These are phyloP conservation scores for Daldinia grandis DNA, from an alignment of 495 filamentous ascomycete species.

Conservation along the genomic window DNA sequence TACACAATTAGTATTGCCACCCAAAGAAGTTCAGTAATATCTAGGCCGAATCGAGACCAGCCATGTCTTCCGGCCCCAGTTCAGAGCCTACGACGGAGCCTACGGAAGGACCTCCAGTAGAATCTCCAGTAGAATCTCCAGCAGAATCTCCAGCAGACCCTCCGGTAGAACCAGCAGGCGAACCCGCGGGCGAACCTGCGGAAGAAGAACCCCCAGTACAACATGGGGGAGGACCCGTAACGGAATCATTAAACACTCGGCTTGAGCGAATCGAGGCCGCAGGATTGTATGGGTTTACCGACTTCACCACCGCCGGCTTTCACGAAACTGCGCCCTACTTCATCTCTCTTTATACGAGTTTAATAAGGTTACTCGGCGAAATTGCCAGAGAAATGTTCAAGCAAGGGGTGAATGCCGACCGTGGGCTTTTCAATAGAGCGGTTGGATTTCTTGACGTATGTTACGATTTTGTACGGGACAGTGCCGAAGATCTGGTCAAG, in stretches of 20 bases:
- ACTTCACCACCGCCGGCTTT: not conserved
- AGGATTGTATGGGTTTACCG: constrained; percentile 1
- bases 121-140: not conserved
- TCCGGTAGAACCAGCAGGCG: not conserved
- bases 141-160: not conserved
- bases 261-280: constrained; percentile 5
- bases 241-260: not conserved
- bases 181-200: no score
- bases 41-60: not conserved
- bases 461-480: not conserved
- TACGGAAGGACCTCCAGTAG: not conserved
- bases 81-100: not conserved
- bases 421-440: constrained; percentile 4
- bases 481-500: not conserved
- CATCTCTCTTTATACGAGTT: not conserved
- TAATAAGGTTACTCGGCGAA: not conserved
- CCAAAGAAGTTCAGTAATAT: not conserved
- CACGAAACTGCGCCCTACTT: not conserved
- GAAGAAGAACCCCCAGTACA: no score
- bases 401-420: not conserved
- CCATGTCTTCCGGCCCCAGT: not conserved
- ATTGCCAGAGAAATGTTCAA: not conserved
- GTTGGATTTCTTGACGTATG: constrained; percentile 7
- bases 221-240: no score
- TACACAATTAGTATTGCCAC: not conserved